Evolutionary conservation across 2,329 filamentous ascomycete species (phyloP), one percentile per base, ranked within the genome.

Genomic region (Aspergillus sojae): DNA sequence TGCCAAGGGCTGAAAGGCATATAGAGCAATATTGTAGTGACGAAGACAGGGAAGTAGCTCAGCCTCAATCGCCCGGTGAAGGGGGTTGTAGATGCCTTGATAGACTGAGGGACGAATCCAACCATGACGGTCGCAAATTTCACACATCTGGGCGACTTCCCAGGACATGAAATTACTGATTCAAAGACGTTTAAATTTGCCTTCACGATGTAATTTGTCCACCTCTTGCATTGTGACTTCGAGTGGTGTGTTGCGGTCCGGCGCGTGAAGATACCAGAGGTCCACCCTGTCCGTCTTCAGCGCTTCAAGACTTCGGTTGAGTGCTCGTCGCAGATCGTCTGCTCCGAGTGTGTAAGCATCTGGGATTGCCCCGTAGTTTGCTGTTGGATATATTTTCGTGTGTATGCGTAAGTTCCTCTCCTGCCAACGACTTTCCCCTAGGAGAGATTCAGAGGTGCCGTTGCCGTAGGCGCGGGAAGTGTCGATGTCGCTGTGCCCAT

Each of bases 71-170:
- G 70, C 69, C 1, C 81, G 72, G 53, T 74, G 67, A 4, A 81
- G 62, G 0, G 75, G 72, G 60, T 81, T 78, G 65, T 81, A 82
- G 4, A 79, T 67, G 9, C 82, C 82, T 62, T 84, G 82, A 64
- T 83, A 84, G 11, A 82, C 80, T 5, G 68, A 71, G 0, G 82
- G 82, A 63, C 72, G 74, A 45, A 78, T 71, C 76, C 78, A 84
- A 12, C 75, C 78, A 55, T 82, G 74, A 30, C 67, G 63, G 1
- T 73, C 69, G 69, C 81, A 83, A 5, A 83, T 74, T 67, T 82
- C 79, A 63, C 78, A 79, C 34, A 85, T 81, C 64, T 80, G 74
- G 0, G 81, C 80, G 0, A 84, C 81, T 66, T 85, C 81, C 74
- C 78, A 80, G 0, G 79, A 70, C 69, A 74, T 74, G 63, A 78